Base-by-base conservation (phyloP, 169 alveolate species). In the Eimeria tenella region DNA sequence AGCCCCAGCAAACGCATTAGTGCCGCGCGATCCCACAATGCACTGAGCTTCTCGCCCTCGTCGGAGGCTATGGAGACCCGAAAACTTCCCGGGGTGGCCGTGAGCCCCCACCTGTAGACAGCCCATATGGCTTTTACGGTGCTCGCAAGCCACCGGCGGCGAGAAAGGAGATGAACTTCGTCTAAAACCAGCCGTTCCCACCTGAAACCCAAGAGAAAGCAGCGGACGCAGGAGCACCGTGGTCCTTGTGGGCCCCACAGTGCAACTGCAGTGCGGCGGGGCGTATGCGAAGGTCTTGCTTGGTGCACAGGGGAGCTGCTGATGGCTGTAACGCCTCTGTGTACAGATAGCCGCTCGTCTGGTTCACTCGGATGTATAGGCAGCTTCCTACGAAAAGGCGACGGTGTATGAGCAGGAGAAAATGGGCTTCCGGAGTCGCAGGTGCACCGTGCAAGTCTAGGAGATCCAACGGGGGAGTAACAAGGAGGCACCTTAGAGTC, bases 131-230 rank as follows among this genome's bases (percentile, higher is more conserved):
- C 79, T 31, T 68, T 68, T 17, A 68, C 31, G 79, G 79, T 68
- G 79, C 21, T 23, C 11, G 79, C 79, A 49, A 68, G 79, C 49
- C 49, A 11, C 49, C 49, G 13, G 13, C 79, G 15, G 50, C 79
- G 52, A 23, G 21, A 31, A 23, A 68, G 50, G 15, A 68, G 79
- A 31, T 68, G 79, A 11, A 23, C 79, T 9, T 68, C 79, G 21
- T 68, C 79, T 19, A 68, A 31, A 3, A 68, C 79, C 52, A 68
- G 50, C 79, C 79, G 25, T n/a, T 68, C 52, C 79, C 79, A 68
- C 79, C 21, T 19, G 79, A 17, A 23, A 0, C 52, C 79, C 79
- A 68, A 31, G 15, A 68, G 79, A 23, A 68, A 68, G 49, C 79
- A 68, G 17, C 49, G 79, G 11, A 68, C 49, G 79, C 79, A 68